Conservation (phyloP, 208 protist species). For the Naegleria gruberi region DNA sequence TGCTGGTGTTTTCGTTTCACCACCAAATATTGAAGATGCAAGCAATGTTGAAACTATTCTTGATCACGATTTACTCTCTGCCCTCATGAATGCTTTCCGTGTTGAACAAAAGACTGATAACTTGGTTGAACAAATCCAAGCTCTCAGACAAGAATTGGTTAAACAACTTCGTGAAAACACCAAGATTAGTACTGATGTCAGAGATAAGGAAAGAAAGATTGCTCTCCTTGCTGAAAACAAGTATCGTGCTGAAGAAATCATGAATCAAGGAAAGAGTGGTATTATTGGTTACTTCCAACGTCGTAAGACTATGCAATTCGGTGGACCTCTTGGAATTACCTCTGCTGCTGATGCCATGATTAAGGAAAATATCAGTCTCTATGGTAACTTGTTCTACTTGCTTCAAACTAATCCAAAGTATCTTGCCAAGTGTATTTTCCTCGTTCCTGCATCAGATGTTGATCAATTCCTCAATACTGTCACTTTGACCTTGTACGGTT, state of each 20-base stretch:
- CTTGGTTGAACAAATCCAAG: constrained; percentile 39
- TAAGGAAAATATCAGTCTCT: constrained; percentile 25
- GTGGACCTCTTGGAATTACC: background rate
- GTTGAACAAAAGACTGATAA: background rate
- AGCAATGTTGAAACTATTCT: background rate
- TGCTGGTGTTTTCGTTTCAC: background rate
- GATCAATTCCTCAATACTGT: constrained; percentile 50
- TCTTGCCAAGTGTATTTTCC: constrained; percentile 44
- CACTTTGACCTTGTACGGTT: constrained; percentile 57
- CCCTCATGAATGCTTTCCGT: background rate
- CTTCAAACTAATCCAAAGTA: constrained; percentile 61
- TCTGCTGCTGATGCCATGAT: background rate
- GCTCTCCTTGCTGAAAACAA: constrained; percentile 53
- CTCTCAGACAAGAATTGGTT: constrained; percentile 48
- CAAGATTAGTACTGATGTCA: constrained; percentile 44
- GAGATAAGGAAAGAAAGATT: constrained; percentile 56
- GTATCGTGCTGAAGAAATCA: constrained; percentile 40
- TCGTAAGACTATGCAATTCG: background rate
- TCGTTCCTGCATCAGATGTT: constrained; percentile 42
- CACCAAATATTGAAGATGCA: background rate
- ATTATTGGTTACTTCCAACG: constrained; percentile 3
- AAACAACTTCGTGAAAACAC: constrained; percentile 47
- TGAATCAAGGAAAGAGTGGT: constrained; percentile 39
- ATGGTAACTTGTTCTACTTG: constrained; percentile 59
- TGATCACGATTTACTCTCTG: background rate